Conservation (phyloP, 129 eudicot species). For the Deinandra increscens region DNA sequence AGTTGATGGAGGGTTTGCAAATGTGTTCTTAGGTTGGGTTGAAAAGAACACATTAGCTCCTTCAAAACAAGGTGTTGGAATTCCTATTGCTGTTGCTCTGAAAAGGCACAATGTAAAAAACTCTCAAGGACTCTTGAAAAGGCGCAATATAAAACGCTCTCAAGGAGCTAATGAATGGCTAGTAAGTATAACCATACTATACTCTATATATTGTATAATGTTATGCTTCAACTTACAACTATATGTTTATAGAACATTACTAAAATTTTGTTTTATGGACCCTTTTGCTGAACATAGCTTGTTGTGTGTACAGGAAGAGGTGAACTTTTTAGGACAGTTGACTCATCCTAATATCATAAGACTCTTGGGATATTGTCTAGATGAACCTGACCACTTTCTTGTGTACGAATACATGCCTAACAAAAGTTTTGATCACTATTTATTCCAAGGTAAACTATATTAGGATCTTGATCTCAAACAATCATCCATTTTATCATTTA, state of each 20-base stretch:
- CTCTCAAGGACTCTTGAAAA: too few relatives aligned
- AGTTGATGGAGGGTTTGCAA: constrained; percentile 32
- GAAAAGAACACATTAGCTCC: constrained; percentile 29
- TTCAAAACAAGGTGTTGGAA: constrained; percentile 32
- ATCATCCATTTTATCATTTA: too few relatives aligned
- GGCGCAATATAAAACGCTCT: too few relatives aligned
- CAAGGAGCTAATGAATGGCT: too few relatives aligned
- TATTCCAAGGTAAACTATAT: background rate
- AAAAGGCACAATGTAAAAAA: constrained; percentile 3
- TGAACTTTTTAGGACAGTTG: constrained; percentile 12
- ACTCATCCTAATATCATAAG: constrained; percentile 26
- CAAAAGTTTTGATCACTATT: background rate
- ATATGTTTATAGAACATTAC: too few relatives aligned
- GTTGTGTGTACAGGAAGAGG: constrained; percentile 15
- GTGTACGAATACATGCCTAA: constrained; percentile 27
- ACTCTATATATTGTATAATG: too few relatives aligned
- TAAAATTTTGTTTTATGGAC: too few relatives aligned
- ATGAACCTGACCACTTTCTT: background rate
- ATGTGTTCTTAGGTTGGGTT: constrained; percentile 30
- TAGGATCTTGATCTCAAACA: too few relatives aligned
- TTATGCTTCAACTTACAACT: too few relatives aligned
- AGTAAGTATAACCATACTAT: too few relatives aligned
- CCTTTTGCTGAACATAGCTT: background rate
- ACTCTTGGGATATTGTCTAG: constrained; percentile 19
- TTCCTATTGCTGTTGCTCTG: constrained; percentile 35